Evolutionary conservation across 768 basidiomycete genomes (phyloP), one percentile per base, ranked within the genome.

Genomic region (Mycena vulgaris): DNA sequence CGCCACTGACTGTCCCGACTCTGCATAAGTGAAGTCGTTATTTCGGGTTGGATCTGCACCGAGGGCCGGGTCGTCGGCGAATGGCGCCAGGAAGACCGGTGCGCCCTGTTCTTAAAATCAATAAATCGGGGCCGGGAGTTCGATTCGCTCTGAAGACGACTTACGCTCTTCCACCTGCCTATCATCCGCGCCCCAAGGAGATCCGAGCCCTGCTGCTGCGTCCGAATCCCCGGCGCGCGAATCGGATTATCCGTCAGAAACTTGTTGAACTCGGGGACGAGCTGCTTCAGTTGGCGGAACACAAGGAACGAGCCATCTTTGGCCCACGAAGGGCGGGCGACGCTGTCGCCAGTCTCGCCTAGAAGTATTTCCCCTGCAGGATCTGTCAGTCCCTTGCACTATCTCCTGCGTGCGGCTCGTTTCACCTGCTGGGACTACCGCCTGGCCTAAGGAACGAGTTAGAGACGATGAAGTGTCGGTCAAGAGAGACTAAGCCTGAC

Each of bases 81-180:
- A 11, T 5, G 79, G 80, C 16, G 72, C 35, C 7, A 73, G 59
- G 21, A 60, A 49, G 25, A 69, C n/a, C n/a, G n/a, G n/a, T n/a
- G n/a, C n/a, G n/a, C n/a, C n/a, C n/a, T n/a, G n/a, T n/a, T n/a
- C n/a, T 7, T 48, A 23, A 56, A 61, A 3, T 63, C 69, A 21
- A 57, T 75, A 37, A 37, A 37, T 78, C 52, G 79, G n/a, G n/a
- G n/a, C n/a, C 85, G 17, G 87, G 78, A 25, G 88, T 86, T 14
- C 8, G 48, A 53, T 21, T 40, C 53, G 27, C 27, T 23, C 5
- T 37, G n/a, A 31, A 37, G 21, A 9, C 19, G 19, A 74, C 82
- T 53, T 73, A 84, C 86, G 45, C 85, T 87, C 82, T 87, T 88
- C 87, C 87, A 89, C 21, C 88, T 80, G 16, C 88, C 88, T 28